Conservation (phyloP, 495 filamentous ascomycete genomes). For the Talaromyces borbonicus region DNA sequence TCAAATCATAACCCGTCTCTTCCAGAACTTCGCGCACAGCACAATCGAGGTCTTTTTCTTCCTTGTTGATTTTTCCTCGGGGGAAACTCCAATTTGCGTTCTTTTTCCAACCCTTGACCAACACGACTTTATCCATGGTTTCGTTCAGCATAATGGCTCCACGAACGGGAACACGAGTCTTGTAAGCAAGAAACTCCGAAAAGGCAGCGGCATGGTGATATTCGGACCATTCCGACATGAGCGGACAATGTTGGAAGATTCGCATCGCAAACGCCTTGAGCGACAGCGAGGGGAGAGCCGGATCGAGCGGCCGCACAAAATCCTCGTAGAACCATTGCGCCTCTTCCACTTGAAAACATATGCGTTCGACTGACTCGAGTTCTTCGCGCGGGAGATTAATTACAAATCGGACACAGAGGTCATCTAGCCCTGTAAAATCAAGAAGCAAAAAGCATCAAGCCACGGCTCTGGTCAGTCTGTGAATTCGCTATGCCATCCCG, state of each 20-base stretch:
- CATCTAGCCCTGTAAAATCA: constrained; percentile 91
- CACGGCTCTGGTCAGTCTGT: neutral
- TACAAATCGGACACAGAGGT: constrained; percentile 90
- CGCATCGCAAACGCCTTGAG: constrained; percentile 73
- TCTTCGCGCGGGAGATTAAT: constrained; percentile 90
- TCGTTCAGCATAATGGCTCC: constrained; percentile 89
- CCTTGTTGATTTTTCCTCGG: constrained; percentile 92
- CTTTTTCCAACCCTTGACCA: constrained; percentile 98
- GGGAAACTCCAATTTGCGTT: constrained; percentile 94
- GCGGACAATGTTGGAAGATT: constrained; percentile 87
- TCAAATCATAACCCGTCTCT: constrained; percentile 85
- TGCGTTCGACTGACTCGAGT: constrained; percentile 77
- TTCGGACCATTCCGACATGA: constrained; percentile 68
- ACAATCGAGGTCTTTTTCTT: constrained; percentile 85
- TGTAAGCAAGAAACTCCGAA: constrained; percentile 84
- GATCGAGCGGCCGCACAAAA: constrained; percentile 87
- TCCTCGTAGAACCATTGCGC: constrained; percentile 99
- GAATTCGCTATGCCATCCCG: neutral
- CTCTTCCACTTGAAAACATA: constrained; percentile 97
- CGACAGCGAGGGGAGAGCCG: constrained; percentile 70
- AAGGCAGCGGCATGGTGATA: constrained; percentile 73
- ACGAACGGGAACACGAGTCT: constrained; percentile 84
- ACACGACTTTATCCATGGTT: constrained; percentile 78
- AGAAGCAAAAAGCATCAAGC: constrained; percentile 7
- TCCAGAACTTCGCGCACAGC: constrained; percentile 91